Conservation (phyloP, 2,329 filamentous ascomycete genomes). For the Tolypocladium inflatum region DNA sequence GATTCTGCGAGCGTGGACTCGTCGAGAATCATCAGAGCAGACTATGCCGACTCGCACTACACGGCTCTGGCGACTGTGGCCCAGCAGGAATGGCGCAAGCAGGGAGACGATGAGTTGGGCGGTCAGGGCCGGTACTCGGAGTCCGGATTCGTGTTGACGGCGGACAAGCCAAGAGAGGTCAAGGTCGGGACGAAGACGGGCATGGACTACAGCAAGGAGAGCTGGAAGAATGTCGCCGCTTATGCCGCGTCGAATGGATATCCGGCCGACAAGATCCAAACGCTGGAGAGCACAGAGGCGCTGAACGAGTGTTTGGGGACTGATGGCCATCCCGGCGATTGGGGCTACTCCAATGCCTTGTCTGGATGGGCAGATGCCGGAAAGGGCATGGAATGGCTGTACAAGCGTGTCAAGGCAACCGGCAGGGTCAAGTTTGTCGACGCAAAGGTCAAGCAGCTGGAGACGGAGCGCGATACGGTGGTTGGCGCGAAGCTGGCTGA, state of each 20-base stretch:
- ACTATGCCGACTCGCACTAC: conserved; percentile 78
- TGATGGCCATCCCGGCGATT: conserved; percentile 45
- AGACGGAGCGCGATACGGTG: conserved; percentile 28
- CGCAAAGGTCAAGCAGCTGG: conserved; percentile 35
- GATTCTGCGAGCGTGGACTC: conserved; percentile 54
- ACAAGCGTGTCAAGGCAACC: conserved; percentile 41
- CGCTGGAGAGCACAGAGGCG: conserved; percentile 32
- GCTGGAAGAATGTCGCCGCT: conserved; percentile 50
- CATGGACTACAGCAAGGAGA: conserved; percentile 49
- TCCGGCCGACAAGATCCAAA: conserved; percentile 28
- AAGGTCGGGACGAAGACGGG: conserved; percentile 29
- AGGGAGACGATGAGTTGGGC: conserved; percentile 44
- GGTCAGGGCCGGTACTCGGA: conserved; percentile 60
- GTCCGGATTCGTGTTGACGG: conserved; percentile 57
- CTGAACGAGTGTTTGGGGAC: conserved; percentile 37
- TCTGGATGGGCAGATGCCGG: conserved; percentile 79
- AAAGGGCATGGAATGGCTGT: conserved; percentile 56
- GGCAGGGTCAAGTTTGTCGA: conserved; percentile 46
- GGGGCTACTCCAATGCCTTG: conserved; percentile 64
- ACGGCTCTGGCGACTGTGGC: conserved; percentile 63
- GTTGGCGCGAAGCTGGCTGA: conserved; percentile 41
- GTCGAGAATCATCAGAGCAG: conserved; percentile 56
- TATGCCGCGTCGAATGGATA: conserved; percentile 31
- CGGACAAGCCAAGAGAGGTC: conserved; percentile 30
- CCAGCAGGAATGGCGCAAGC: conserved; percentile 58